Base-by-base conservation (phyloP, 179 eudicot species). In the Vitellaria paradoxa region DNA sequence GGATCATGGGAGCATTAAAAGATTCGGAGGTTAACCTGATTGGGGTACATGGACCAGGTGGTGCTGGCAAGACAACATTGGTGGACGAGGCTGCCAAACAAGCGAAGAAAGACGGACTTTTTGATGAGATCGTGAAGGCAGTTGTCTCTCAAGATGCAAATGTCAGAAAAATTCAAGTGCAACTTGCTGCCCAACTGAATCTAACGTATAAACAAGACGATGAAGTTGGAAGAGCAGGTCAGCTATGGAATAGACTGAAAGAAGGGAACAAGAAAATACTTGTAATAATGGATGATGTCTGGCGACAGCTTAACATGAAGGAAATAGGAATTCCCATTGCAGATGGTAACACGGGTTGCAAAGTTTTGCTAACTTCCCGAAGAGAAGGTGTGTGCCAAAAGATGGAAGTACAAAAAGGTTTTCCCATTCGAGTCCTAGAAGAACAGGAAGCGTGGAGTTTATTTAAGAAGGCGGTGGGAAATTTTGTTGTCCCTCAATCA, bases 21-120 rank as follows among this genome's bases (percentile, higher is more conserved):
- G n/a, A n/a, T n/a, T n/a, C n/a, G n/a, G n/a, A n/a, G n/a, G n/a
- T n/a, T n/a, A n/a, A n/a, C n/a, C 15, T 65, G 49, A 24, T 82
- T 59, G 79, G 82, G 1, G 50, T 82, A 3, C 59, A 72, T 72
- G 85, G 85, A 5, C 73, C 77, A 79, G 75, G 75, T 2, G 85
- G 85, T n/a, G 75, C 65, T 42, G 85, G 85, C 4, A 83, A 83
- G 65, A 79, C 85, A 21, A 59, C 72, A 0, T 55, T 83, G 49
- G 68, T 68, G 12, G 73, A 72, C 49, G 67, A 73, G 70, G 61
- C 76, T 40, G 62, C 24, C 17, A 61, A 79, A 15, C 52, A n/a
- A n/a, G n/a, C n/a, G n/a, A n/a, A n/a, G n/a, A n/a, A n/a, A n/a
- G n/a, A n/a, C n/a, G n/a, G n/a, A n/a, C n/a, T n/a, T n/a, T n/a